Evolutionary conservation across 139 green algal genomes (phyloP), one percentile per base, ranked within the genome.

Genomic region (Bryopsis sp.): DNA sequence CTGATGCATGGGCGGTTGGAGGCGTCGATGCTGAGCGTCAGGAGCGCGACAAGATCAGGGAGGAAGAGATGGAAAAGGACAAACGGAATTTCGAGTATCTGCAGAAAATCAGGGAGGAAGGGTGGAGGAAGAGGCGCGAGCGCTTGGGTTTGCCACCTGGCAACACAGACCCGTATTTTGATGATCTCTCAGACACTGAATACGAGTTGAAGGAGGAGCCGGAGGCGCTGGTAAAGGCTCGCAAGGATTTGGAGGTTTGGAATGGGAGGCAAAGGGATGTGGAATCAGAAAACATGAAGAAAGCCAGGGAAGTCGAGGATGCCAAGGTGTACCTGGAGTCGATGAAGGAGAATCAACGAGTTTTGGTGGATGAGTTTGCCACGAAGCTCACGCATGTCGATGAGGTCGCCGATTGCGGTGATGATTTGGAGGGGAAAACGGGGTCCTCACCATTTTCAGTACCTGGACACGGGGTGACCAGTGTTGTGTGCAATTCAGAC

Each of bases 11-110:
- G 88, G 64, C 69, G 1, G 19, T 29, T 28, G 83, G 84, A 22
- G 89, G 89, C 0, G 22, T 94, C 46, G 88, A 95, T 1, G 85
- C 77, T 0, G 88, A 96, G 83, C 79, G 88, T 3, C 73, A 64
- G 2, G 88, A 85, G 79, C 83, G 84, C 2, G 68, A 73, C 5
- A 31, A 68, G 19, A 77, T 80, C 58, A 79, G 78, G 33, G 66
- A 81, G 54, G 81, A 87, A 59, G 71, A 90, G 31, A 58, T 76
- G 24, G 73, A 76, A 19, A 29, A 26, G 6, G 62, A 88, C 33
- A 47, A 68, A 4, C 58, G 69, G 15, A 90, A 89, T 77, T 88
- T 91, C 75, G 82, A 90, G 67, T 78, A 71, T 32, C 81, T 95
- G 77, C 79, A 84, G 68, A 35, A 81, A 36, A 76, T 91, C 11